Conservation (phyloP, 2,329 filamentous ascomycete genomes). For the Teratosphaeria zuluensis region DNA sequence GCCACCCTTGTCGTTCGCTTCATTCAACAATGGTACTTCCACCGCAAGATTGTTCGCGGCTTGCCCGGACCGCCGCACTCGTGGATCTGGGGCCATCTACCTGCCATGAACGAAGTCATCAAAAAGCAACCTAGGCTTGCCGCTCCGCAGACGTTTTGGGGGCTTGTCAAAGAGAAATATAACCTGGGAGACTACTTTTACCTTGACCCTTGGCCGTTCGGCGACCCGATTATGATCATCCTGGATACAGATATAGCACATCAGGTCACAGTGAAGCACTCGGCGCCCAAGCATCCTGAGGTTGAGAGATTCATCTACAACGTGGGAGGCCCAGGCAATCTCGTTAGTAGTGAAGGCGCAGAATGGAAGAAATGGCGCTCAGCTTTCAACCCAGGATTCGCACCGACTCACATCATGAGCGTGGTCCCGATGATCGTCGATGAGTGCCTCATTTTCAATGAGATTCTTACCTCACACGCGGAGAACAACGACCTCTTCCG, state of each 20-base stretch:
- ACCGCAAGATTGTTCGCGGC: slow-evolving; percentile 15
- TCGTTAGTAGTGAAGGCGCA: slow-evolving; percentile 29
- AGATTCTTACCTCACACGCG: slow-evolving; percentile 28
- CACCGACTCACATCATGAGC: slow-evolving; percentile 28
- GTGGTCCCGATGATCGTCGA: slow-evolving; percentile 31
- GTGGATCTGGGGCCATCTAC: slow-evolving; percentile 33
- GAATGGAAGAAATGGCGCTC: slow-evolving; percentile 35
- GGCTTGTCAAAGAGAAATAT: slow-evolving; percentile 28
- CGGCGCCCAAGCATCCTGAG: slow-evolving; percentile 25
- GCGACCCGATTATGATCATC: slow-evolving; percentile 26
- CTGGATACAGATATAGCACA: slow-evolving; percentile 30
- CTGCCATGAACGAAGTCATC: slow-evolving; percentile 28
- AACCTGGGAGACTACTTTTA: slow-evolving; percentile 32
- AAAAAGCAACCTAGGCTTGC: slow-evolving; percentile 23
- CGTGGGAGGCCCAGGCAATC: slow-evolving; percentile 28
- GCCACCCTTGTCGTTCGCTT: slow-evolving; percentile 17
- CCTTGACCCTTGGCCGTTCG: slow-evolving; percentile 37
- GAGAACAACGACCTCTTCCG: slow-evolving; percentile 28
- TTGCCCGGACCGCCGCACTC: slow-evolving; percentile 32
- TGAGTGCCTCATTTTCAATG: slow-evolving; percentile 22
- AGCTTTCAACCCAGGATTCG: slow-evolving; percentile 36
- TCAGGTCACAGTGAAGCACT: slow-evolving; percentile 28
- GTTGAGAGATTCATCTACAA: slow-evolving; percentile 24
- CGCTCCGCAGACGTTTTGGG: slow-evolving; percentile 28
- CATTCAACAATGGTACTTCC: slow-evolving; percentile 15